These are phyloP conservation scores for Cephalotrichum gorgonifer DNA, from an alignment of 2,329 filamentous ascomycete species.

Conservation along the genomic window DNA sequence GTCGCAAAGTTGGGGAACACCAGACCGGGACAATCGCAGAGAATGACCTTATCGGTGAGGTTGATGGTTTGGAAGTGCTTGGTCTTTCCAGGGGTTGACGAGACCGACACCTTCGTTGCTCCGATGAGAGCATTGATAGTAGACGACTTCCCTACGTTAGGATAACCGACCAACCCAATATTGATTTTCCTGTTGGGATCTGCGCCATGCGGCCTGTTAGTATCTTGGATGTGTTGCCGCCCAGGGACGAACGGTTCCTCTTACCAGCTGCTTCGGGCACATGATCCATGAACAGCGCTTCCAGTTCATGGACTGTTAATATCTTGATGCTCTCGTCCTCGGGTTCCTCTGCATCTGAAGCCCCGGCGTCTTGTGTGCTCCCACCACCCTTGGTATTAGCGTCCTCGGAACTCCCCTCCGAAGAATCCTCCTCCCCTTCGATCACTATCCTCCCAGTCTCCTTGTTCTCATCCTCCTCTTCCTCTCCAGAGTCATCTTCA, in stretches of 20 bases:
- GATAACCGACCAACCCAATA: slow-evolving; percentile 92
- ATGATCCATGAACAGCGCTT: slow-evolving; percentile 75
- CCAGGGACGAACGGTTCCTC: slow-evolving; percentile 10
- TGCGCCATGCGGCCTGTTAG: slow-evolving; percentile 14
- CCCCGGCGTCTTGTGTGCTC: slow-evolving; percentile 10
- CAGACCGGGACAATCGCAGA: slow-evolving; percentile 96
- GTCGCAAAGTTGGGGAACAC: slow-evolving; percentile 97
- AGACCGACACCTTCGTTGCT: slow-evolving; percentile 96
- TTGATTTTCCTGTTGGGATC: slow-evolving; percentile 57
- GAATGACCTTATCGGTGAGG: slow-evolving; percentile 75
- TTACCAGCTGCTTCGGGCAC: slow-evolving; percentile 42
- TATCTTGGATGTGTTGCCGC: not conserved
- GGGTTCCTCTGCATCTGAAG: slow-evolving; percentile 25
- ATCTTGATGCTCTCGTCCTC: slow-evolving; percentile 62
- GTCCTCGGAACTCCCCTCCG: slow-evolving; percentile 18
- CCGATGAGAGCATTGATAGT: slow-evolving; percentile 99
- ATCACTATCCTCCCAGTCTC: slow-evolving; percentile 14
- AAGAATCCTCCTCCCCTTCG: slow-evolving; percentile 26
- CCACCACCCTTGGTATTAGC: slow-evolving; percentile 22
- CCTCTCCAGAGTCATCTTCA: slow-evolving; percentile 11
- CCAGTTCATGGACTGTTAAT: slow-evolving; percentile 84
- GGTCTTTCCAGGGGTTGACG: slow-evolving; percentile 92
- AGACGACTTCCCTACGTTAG: slow-evolving; percentile 97
- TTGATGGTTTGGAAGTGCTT: slow-evolving; percentile 99
- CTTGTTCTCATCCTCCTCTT: slow-evolving; percentile 17